These are phyloP conservation scores for Haplosporangium sp. DNA, from an alignment of 371 early-diverging fungal species.

Conservation along the genomic window DNA sequence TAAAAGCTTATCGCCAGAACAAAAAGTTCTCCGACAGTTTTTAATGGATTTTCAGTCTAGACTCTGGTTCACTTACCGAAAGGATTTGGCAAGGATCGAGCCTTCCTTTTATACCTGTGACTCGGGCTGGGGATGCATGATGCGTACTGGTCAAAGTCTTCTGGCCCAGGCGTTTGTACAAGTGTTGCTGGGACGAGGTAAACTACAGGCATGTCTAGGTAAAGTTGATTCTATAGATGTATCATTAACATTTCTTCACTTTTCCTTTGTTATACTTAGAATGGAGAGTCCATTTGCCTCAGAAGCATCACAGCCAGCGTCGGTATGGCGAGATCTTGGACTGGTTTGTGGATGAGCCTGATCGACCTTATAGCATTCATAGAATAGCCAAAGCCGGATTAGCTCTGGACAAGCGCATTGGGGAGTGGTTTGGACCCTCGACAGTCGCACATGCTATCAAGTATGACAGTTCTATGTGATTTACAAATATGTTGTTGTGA, in stretches of 20 bases:
- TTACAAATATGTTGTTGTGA: not conserved
- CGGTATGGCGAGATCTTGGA: constrained; percentile 67
- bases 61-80: constrained; percentile 95
- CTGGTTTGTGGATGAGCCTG: constrained; percentile 87
- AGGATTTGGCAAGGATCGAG: constrained; percentile 84
- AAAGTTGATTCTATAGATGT: not conserved
- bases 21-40: constrained; percentile 23
- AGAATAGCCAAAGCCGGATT: constrained; percentile 24
- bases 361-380: constrained; percentile 66
- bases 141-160: constrained; percentile 94
- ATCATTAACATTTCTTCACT: not conserved
- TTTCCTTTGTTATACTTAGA: not conserved
- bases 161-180: constrained; percentile 86
- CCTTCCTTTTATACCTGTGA: constrained; percentile 86
- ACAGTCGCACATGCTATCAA: constrained; percentile 90
- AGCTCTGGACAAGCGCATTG: constrained; percentile 87
- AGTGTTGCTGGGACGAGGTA: constrained; percentile 75
- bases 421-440: constrained; percentile 97
- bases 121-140: constrained; percentile 98
- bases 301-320: not conserved
- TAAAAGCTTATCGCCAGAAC: constrained; percentile 5
- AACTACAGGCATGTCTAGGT: not conserved
- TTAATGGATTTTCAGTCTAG: constrained; percentile 43
- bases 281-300: constrained; percentile 14
- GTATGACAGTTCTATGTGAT: constrained; percentile 57